Evolutionary conservation across 495 filamentous ascomycete genomes (phyloP), one percentile per base, ranked within the genome.

Genomic region (Trichocladium antarcticum): DNA sequence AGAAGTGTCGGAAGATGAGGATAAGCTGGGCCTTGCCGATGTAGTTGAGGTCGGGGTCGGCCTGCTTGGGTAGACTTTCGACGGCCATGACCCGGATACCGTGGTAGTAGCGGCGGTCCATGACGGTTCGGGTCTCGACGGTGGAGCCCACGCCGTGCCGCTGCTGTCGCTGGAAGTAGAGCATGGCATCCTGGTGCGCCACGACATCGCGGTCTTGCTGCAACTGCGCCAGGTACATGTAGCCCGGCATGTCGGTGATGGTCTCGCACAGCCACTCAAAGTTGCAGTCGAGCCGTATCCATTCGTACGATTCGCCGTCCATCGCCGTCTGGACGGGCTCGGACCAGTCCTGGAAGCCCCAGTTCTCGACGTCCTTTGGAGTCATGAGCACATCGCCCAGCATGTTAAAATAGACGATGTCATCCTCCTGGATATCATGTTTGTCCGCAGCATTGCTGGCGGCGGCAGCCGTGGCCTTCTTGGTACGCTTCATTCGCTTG

Each of bases 141-240:
- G 87, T 89, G 0, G 92, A 85, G 11, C 85, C 80, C 34, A 97
- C 71, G 21, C 80, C 76, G 64, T 89, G 83, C 11, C 80, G 53
- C n/a, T 60, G 59, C 7, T 58, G 51, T 27, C 57, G 61, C 7
- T 56, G 49, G 16, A 71, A 62, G 54, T 66, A 76, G 0, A 75
- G 62, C 69, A 79, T 71, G 4, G 74, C 69, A 47, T 98, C 92
- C 50, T 93, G 76, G 53, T 99, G 92, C 10, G 92, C 92, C 40
- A 95, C 83, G 39, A 99, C 87, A 68, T 99, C 92, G 51, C 89
- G 75, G 69, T 99, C 92, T 59, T 99, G 93, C 58, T 99, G 92
- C 37, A 99, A 71, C 61, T 99, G 92, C 1, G 92, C 96, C 45
- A 95, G 74, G 60, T 87, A 95, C 92, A 99, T 99, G 70, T 96